Evolutionary conservation across 2,329 filamentous ascomycete species (phyloP), one percentile per base, ranked within the genome.

Genomic region (Colletotrichum sublineola): DNA sequence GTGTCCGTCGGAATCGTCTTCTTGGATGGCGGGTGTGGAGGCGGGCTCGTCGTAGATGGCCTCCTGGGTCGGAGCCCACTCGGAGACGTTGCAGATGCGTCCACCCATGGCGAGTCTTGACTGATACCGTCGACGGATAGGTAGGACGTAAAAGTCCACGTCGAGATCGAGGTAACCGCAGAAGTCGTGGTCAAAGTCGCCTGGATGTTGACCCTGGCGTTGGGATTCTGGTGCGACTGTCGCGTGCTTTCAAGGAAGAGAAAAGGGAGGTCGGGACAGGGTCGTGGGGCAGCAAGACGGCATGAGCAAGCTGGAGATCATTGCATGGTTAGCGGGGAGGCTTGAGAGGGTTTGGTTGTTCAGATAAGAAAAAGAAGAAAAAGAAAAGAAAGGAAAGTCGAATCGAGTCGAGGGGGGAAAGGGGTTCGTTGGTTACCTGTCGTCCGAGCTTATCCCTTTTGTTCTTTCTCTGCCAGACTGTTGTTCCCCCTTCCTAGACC

Each of bases 21-120:
- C 72, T 75, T 69, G 38, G 76, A 71, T 61, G 76, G 65, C 53
- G 31, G 69, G 64, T 42, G 48, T 69, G 63, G 77, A 70, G 12
- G 62, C 42, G 53, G 75, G 70, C 67, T 81, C 75, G 75, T 82
- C 77, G 80, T 82, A 80, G 75, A 81, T 81, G 76, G 85, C 81
- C 76, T 87, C 85, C 74, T 84, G 84, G 63, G 77, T 75, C 31
- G 82, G 78, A 53, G 82, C 81, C 84, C 82, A 85, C 74, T 85
- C 84, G 73, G 78, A 78, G 70, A 84, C 76, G 63, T 81, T 80
- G 74, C 83, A 81, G 72, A 83, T 80, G 75, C 82, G 79, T 73
- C 77, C 79, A 74, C 83, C 78, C 77, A 81, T 81, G 58, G 40
- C 53, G 36, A 42, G 18, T 18, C n/a, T 56, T 52, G 65, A 50